phyloP scores from a whole-genome alignment of 2,329 filamentous ascomycete species.

The Atkinsonella texensis region DNA sequence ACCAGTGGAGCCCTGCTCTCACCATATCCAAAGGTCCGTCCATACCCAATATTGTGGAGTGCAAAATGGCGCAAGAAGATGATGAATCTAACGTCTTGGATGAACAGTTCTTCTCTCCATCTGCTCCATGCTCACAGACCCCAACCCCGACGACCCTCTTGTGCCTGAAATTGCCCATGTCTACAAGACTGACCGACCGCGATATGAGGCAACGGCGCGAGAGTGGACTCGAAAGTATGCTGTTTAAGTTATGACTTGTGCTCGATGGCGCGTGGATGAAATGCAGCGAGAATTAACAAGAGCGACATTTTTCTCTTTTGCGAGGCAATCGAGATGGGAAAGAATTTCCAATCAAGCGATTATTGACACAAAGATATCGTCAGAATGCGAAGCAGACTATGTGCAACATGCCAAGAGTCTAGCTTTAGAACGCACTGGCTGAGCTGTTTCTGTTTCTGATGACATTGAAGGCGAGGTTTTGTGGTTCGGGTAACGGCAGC shows the following conservation, averaged over 20 bases:
- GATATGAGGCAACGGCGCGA: constrained; percentile 91
- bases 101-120: constrained; percentile 81
- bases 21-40: constrained; percentile 91
- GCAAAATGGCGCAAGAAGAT: neutral
- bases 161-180: constrained; percentile 98
- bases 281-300: neutral
- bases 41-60: neutral
- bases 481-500: constrained; percentile 17
- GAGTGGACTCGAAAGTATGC: constrained; percentile 99
- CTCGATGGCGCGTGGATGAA: neutral
- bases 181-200: constrained; percentile 95
- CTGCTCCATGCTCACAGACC: constrained; percentile 99
- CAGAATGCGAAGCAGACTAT: constrained; percentile 2
- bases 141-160: constrained; percentile 96
- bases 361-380: constrained; percentile 3
- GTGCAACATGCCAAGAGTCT: neutral
- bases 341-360: constrained; percentile 1
- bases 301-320: constrained; percentile 7
- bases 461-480: constrained; percentile 15
- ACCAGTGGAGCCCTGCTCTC: constrained; percentile 97
- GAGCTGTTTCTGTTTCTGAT: constrained; percentile 13
- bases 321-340: constrained; percentile 1
- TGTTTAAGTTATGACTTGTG: constrained; percentile 43
- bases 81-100: constrained; percentile 5
- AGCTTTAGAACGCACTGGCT: constrained; percentile 8